Evolutionary conservation across 805 yeast species (phyloP).

Genomic region (Tetrapisispora nanseiensis): DNA sequence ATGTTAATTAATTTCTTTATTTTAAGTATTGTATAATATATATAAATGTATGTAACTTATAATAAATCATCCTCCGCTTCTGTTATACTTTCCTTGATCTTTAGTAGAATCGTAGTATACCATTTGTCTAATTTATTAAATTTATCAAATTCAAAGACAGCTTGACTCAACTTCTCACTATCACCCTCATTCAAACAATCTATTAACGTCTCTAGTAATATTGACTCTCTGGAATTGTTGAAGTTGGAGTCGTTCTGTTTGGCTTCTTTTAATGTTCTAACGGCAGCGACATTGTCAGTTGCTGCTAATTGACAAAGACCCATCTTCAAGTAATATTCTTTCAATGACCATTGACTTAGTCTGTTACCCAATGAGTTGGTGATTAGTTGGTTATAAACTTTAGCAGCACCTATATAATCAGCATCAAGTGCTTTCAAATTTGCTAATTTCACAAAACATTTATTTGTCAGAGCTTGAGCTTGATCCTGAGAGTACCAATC

Average conservation of each 20-base stretch:
- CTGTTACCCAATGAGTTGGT: conserved; percentile 64
- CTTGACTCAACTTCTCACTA: conserved; percentile 60
- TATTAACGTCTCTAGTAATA: conserved; percentile 53
- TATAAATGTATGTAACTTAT: conserved; percentile 2
- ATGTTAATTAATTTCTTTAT: background rate
- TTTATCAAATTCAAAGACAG: conserved; percentile 77
- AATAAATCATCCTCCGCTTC: conserved; percentile 59
- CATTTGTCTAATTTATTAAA: conserved; percentile 82
- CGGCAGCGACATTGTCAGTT: conserved; percentile 80
- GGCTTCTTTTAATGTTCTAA: conserved; percentile 55
- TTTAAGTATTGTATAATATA: background rate
- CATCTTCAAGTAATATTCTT: conserved; percentile 82
- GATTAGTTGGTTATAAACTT: conserved; percentile 68
- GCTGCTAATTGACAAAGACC: conserved; percentile 75
- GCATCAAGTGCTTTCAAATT: conserved; percentile 72
- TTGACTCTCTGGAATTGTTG: conserved; percentile 61
- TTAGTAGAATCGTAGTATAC: conserved; percentile 75
- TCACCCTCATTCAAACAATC: conserved; percentile 76
- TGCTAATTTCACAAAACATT: conserved; percentile 82
- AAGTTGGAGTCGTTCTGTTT: conserved; percentile 67
- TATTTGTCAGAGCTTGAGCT: conserved; percentile 82
- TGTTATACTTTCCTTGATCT: conserved; percentile 64
- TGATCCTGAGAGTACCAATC: conserved; percentile 93
- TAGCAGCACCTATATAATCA: conserved; percentile 67
- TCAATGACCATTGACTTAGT: conserved; percentile 80